Conservation (phyloP, 495 filamentous ascomycete species). For the Astrothelium macrocarpum region DNA sequence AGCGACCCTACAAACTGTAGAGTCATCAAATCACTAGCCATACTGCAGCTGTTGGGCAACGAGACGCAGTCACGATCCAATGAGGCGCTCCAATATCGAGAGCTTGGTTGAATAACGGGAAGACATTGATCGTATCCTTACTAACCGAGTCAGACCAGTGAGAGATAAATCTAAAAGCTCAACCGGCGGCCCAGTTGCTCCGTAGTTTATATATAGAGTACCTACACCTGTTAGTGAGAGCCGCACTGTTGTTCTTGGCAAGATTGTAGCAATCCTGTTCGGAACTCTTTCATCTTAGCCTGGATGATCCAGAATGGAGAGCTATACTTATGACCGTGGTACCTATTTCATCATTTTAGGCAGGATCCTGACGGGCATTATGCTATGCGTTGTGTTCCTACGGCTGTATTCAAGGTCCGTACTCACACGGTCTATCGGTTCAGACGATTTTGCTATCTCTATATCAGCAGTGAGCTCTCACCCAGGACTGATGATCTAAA, state of each 20-base stretch:
- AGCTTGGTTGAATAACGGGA: not conserved
- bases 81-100: not conserved
- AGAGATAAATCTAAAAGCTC: not conserved
- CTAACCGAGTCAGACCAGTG: not conserved
- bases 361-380: constrained; percentile 1
- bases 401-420: constrained; percentile 1
- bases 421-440: constrained; percentile 1
- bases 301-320: not conserved
- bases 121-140: not conserved
- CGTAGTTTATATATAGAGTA: not conserved
- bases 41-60: not conserved
- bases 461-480: constrained; percentile 2
- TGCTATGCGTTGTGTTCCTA: constrained; percentile 1
- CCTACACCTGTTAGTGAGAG: not conserved
- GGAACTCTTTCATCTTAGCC: not conserved
- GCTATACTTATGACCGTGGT: constrained; percentile 2
- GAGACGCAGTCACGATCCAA: not conserved
- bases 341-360: not conserved
- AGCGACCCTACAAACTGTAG: not conserved
- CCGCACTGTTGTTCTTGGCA: not conserved
- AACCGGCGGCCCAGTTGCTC: not conserved
- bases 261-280: not conserved
- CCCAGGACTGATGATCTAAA: not conserved
- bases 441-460: constrained; percentile 3
- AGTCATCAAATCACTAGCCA: not conserved